Conservation (phyloP, 148 eudicot species). For the Tetragonia tetragonoides region DNA sequence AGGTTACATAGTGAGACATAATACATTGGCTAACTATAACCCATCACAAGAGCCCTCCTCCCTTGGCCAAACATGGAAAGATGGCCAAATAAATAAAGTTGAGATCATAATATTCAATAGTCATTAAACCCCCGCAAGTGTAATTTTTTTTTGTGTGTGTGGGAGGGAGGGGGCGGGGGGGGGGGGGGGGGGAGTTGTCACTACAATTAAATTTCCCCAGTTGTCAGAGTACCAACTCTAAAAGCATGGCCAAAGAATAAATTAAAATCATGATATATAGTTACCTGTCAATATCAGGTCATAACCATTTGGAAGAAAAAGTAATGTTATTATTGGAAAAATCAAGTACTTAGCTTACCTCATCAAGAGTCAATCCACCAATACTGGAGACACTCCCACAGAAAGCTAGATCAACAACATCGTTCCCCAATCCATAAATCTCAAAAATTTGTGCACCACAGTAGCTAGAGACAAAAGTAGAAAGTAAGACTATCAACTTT, state of each 20-base stretch:
- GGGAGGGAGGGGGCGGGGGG: no score
- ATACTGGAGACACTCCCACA: constrained; percentile 85
- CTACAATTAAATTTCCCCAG: no score
- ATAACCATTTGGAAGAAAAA: not conserved
- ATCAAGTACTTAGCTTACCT: constrained; percentile 44
- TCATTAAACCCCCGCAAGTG: not conserved
- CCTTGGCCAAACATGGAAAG: not conserved
- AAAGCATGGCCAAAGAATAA: not conserved
- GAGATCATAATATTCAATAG: not conserved
- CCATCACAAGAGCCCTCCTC: not conserved
- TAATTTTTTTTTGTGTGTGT: no score
- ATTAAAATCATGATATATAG: not conserved
- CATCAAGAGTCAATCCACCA: constrained; percentile 94
- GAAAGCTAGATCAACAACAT: constrained; percentile 81
- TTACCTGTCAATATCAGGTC: not conserved
- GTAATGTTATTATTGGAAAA: not conserved
- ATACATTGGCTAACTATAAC: no score
- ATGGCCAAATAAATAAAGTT: not conserved
- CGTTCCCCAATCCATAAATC: constrained; percentile 89
- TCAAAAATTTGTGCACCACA: constrained; percentile 99
- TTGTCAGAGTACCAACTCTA: no score
- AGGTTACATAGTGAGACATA: no score
- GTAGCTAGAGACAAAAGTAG: constrained; percentile 45
- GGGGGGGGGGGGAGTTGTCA: no score
- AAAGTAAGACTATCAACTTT: constrained; percentile 9